Evolutionary conservation across 805 yeast species (phyloP), one percentile per base, ranked within the genome.

Genomic region (Candida easanensis): DNA sequence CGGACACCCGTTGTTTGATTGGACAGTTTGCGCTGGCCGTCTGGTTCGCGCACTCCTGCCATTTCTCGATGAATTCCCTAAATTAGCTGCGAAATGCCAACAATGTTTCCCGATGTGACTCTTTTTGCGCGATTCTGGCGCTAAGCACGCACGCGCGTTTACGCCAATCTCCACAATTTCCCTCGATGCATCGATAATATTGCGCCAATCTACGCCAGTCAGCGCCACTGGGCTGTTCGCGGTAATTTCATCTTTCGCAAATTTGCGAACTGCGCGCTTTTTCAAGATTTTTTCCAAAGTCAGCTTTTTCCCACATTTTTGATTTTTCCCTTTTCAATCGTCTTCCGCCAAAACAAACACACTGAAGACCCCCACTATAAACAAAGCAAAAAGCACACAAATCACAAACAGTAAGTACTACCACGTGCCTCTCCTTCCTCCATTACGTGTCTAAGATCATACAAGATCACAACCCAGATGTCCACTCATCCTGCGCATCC

Each of bases 281-380:
- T 50, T 42, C 42, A 31, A 41, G 51, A 31, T 33, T 39, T 44
- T 46, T 43, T 43, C 44, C 52, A 36, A 39, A 27, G 31, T 17
- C 32, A 17, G 31, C 19, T 15, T 28, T 45, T 45, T 46, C 36
- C 42, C 14, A 20, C 21, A 16, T 19, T 44, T 45, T 35, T 32
- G 35, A 11, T 37, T 40, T 50, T 48, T 38, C 43, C 47, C 46
- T 42, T 46, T 46, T 46, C 40, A 42, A 42, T 11, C 42, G 38
- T 38, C 47, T 41, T n/a, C 33, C 46, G 38, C 50, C 44, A 42
- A 46, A 44, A 33, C 17, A 36, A 28, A 31, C 38, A 18, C 18
- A 16, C 30, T 13, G n/a, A 17, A 21, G 37, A 36, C 35, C 19
- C 20, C 36, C 30, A n/a, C n/a, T n/a, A n/a, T n/a, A 39, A 27